Base-by-base conservation (phyloP, 345 rosid genomes). In the Viola odorata region DNA sequence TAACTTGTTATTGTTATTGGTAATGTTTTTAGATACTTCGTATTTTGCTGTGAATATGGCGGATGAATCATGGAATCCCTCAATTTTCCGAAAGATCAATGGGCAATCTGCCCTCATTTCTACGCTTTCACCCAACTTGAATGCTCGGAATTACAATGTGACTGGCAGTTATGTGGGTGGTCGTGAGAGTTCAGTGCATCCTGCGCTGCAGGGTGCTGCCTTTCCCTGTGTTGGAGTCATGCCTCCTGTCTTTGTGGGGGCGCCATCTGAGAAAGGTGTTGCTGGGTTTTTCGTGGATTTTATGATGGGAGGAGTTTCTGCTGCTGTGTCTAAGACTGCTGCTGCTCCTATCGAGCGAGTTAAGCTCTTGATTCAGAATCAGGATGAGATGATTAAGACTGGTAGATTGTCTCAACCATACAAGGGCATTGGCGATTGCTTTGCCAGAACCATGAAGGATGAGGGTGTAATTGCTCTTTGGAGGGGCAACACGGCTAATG, bases 61-160 rank as follows among this genome's bases (percentile, higher is more conserved):
- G 61, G 92, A 87, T 81, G 87, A 80, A 77, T 72, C 73, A 37
- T 71, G 54, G 71, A 55, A 75, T 74, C 90, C 85, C 67, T 79
- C 88, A 13, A 74, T 82, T 32, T 65, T 72, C 54, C 84, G 74
- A 67, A 87, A 84, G 72, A 64, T 90, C 36, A 72, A 75, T 36
- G 81, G 79, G 50, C 82, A 81, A 51, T 80, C 90, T 12, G 61
- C 45, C 53, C 74, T 83, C 52, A 58, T 75, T 15, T 75, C 70
- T 16, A 79, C 61, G 65, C 71, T 78, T 55, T 79, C 81, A 17
- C 73, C 84, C 38, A 79, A 60, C 51, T 45, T 64, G 64, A 67
- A 67, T 13, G 36, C 63, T 37, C 45, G 51, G 37, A 62, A 55
- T 49, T 69, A 50, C 42, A 9, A 45, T 17, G 32, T 44, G 49